Evolutionary conservation across 2,329 filamentous ascomycete genomes (phyloP).

Genomic region (Alternaria burnsii): DNA sequence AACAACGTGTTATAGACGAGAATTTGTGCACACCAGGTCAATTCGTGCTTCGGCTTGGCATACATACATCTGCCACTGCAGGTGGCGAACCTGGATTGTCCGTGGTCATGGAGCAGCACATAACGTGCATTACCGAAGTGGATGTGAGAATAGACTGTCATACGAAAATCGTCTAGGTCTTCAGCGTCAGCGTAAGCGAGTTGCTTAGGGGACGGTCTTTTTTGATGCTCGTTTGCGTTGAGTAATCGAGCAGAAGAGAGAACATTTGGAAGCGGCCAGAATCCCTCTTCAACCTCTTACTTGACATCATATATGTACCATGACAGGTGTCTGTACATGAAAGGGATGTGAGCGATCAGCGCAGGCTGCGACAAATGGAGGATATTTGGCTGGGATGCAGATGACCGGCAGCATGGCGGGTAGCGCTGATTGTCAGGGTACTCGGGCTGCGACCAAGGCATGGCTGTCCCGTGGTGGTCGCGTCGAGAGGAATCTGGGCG

Average conservation of each 20-base stretch:
- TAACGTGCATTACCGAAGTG: conserved; percentile 41
- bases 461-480: conserved; percentile 24
- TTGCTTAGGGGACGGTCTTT: conserved; percentile 35
- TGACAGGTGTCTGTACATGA: conserved; percentile 31
- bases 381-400: conserved; percentile 35
- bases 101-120: conserved; percentile 36
- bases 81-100: conserved; percentile 28
- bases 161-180: conserved; percentile 30
- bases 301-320: conserved; percentile 38
- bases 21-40: conserved; percentile 29
- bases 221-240: conserved; percentile 16
- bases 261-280: conserved; percentile 23
- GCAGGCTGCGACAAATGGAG: conserved; percentile 34
- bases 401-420: conserved; percentile 45
- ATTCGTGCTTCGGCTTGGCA: conserved; percentile 31
- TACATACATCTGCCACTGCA: conserved; percentile 34
- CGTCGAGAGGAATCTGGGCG: conserved; percentile 27
- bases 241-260: neutral
- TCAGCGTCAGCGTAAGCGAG: conserved; percentile 32
- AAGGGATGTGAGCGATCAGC: conserved; percentile 32
- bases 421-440: conserved; percentile 31
- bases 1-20: conserved; percentile 36
- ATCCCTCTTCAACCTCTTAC: conserved; percentile 23
- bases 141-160: conserved; percentile 37
- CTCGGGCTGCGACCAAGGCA: conserved; percentile 23